Percentiles rank a stretch among this genome's conserved stretches.
Conservation (phyloP, 2,329 filamentous ascomycete species). For the Aspergillus transmontanensis region DNA sequence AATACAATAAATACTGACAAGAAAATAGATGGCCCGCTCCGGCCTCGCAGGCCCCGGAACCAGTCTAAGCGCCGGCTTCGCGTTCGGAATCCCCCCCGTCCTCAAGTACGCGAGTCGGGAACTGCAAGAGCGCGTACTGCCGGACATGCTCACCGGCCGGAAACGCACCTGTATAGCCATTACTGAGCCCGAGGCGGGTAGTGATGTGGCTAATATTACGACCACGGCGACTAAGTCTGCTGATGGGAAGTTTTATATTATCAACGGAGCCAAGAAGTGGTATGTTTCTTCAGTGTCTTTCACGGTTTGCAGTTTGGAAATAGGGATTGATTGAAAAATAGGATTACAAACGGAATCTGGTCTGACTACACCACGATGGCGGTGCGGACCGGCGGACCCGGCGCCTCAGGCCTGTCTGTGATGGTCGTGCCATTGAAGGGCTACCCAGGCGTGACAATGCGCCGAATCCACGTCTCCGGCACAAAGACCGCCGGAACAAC, state of each 20-base stretch:
- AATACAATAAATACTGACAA: neutral
- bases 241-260: slow-evolving; percentile 68
- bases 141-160: slow-evolving; percentile 66
- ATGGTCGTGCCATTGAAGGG: slow-evolving; percentile 71
- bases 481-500: slow-evolving; percentile 69
- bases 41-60: slow-evolving; percentile 66
- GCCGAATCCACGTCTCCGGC: slow-evolving; percentile 67
- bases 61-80: slow-evolving; percentile 70
- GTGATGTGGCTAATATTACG: slow-evolving; percentile 72
- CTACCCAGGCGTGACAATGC: slow-evolving; percentile 67
- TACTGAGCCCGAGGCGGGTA: slow-evolving; percentile 74
- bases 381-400: slow-evolving; percentile 70
- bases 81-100: slow-evolving; percentile 72
- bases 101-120: slow-evolving; percentile 66
- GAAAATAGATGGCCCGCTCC: slow-evolving; percentile 59
- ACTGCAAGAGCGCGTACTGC: slow-evolving; percentile 68
- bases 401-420: slow-evolving; percentile 64
- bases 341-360: slow-evolving; percentile 74
- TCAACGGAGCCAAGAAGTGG: slow-evolving; percentile 81
- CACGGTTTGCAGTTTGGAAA: neutral
- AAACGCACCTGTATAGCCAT: slow-evolving; percentile 76
- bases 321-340: neutral
- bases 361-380: slow-evolving; percentile 70
- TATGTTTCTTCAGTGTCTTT: slow-evolving; percentile 13
- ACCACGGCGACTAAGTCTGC: slow-evolving; percentile 65